A percentile compares a stretch with the other conserved stretches of the same genome.
These are phyloP conservation scores for Verticillium klebahnii DNA, from an alignment of 2,329 filamentous ascomycete genomes.

Conservation along the genomic window DNA sequence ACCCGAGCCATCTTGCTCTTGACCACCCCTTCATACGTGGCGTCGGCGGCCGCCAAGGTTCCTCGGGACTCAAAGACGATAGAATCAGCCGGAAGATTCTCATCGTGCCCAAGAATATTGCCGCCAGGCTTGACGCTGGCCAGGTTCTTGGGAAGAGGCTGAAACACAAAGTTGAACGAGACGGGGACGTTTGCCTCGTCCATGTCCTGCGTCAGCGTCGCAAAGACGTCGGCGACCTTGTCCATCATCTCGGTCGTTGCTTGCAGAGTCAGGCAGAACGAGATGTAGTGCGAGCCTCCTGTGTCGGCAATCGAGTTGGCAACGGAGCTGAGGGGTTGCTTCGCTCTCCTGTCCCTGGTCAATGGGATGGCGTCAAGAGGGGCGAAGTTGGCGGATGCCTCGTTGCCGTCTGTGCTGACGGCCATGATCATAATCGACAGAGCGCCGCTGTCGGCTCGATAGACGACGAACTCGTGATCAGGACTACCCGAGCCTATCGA, in stretches of 20 bases:
- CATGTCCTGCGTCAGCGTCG: not conserved
- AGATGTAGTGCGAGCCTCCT: conserved; percentile 2
- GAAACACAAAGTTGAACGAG: conserved; percentile 10
- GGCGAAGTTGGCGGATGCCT: conserved; percentile 2
- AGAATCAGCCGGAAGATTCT: conserved; percentile 3
- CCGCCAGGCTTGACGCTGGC: conserved; percentile 3
- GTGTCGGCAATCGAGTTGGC: conserved; percentile 5
- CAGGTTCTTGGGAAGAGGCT: conserved; percentile 9
- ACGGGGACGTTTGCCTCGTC: not conserved
- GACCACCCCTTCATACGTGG: not conserved
- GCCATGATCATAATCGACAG: not conserved
- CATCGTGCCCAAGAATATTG: conserved; percentile 4
- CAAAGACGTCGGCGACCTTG: conserved; percentile 5
- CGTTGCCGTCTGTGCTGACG: conserved; percentile 4
- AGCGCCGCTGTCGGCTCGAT: not conserved
- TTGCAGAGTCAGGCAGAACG: conserved; percentile 3
- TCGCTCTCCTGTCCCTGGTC: conserved; percentile 1
- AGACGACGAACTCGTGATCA: conserved; percentile 2
- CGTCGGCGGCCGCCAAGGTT: not conserved
- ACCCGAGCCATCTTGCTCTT: not conserved
- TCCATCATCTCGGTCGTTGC: not conserved
- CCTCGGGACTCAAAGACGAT: conserved; percentile 2
- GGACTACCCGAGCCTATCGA: not conserved
- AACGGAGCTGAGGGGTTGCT: not conserved
- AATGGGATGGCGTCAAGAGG: conserved; percentile 3